These are phyloP conservation scores for Amaranthus hypochondriacus DNA, from an alignment of 148 eudicot species.

Conservation along the genomic window DNA sequence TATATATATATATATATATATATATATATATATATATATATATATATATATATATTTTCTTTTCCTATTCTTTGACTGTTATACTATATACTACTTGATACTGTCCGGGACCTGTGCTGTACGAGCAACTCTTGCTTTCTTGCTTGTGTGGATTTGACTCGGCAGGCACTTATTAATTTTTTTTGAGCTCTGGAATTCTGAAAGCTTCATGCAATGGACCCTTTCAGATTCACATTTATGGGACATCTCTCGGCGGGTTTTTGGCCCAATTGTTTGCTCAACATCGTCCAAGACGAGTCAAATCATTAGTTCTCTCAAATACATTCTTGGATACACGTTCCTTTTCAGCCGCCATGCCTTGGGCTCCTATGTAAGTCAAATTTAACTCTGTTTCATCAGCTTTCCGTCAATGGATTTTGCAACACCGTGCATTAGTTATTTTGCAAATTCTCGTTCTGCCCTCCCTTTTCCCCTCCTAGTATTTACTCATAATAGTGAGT, in stretches of 20 bases:
- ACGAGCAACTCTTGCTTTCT: background rate
- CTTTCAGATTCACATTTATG: conserved; percentile 84
- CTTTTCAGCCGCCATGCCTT: conserved; percentile 86
- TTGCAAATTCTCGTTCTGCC: background rate
- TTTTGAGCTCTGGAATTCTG: conserved; percentile 3
- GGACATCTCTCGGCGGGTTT: conserved; percentile 95
- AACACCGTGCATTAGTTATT: background rate
- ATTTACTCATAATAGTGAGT: background rate
- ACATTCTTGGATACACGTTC: conserved; percentile 80
- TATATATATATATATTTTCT: too few relatives aligned
- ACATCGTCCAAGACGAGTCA: conserved; percentile 91
- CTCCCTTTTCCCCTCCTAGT: background rate
- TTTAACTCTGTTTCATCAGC: background rate
- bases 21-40: too few relatives aligned
- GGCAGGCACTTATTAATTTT: background rate
- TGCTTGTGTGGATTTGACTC: too few relatives aligned
- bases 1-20: too few relatives aligned
- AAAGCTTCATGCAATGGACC: conserved; percentile 3
- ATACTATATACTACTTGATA: background rate
- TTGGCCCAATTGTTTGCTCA: conserved; percentile 93
- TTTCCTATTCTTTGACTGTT: background rate
- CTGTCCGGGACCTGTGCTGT: conserved; percentile 1
- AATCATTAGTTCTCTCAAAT: conserved; percentile 86
- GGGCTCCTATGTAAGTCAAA: conserved; percentile 88
- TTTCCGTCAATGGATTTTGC: background rate